Evolutionary conservation across 2,329 filamentous ascomycete species (phyloP), one percentile per base, ranked within the genome.

Genomic region (Lomentospora prolificans): DNA sequence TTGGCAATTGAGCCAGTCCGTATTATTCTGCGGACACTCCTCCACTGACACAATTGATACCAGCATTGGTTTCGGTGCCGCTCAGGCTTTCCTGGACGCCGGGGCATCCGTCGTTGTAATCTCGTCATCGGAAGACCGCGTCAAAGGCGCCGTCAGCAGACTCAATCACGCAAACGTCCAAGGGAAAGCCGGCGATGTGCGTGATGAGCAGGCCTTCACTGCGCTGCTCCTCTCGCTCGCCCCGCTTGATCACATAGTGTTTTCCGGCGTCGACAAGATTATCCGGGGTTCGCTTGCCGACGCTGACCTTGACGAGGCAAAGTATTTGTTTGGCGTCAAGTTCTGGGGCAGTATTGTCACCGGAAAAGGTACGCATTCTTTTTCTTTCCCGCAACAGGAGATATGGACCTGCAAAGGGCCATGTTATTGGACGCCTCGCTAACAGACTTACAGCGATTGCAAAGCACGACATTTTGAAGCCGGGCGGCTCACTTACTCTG

Each of bases 11-110:
- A 41, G 17, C 51, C 3, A 28, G 48, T 51, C 8, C n/a, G 4
- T 4, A 30, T 30, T 55, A 10, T 17, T 27, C 22, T 41, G n/a
- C 4, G 36, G 9, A 41, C 5, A 3, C 44, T 48, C 14, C 3
- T 27, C 56, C 25, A 57, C 12, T 41, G 9, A 44, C 12, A 17
- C 24, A 55, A 28, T 12, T 10, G 19, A 9, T 12, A 3, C 1
- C 31, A 71, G 68, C n/a, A 72, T 72, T 53, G 69, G 70, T n/a
- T 70, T 64, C 55, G 69, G 69, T 25, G 69, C 66, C 2, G 69
- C 69, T n/a, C 60, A 64, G 51, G 64, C 66, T 25, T 65, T 71
- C 52, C 56, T 70, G 19, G 68, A 68, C 25, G 63, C 64, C n/a
- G 69, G 69, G 31, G 68, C 69, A 7, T 54, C 61, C 17, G 64